Conservation (phyloP, 1,139 yeast species). For the Pneumocystis carinii region DNA sequence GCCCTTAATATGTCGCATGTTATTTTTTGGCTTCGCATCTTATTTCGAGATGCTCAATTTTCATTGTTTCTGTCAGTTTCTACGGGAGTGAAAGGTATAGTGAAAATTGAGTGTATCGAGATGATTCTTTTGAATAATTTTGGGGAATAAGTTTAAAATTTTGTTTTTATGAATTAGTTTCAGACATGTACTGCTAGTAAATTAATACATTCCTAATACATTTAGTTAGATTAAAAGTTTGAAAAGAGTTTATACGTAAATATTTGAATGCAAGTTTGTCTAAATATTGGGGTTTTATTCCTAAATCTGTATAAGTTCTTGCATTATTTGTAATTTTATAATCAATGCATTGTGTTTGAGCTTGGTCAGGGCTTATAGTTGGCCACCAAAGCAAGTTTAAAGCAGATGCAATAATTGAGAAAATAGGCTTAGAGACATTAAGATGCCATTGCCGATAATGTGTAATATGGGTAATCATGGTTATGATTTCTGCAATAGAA, state of each 20-base stretch:
- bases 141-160: background rate
- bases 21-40: background rate
- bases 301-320: conserved; percentile 55
- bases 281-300: conserved; percentile 52
- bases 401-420: conserved; percentile 33
- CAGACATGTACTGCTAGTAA: background rate
- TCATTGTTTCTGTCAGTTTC: background rate
- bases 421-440: conserved; percentile 41
- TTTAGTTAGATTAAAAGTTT: background rate
- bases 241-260: conserved; percentile 24
- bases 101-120: background rate
- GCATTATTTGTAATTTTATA: conserved; percentile 51
- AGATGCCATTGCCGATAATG: conserved; percentile 30
- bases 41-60: background rate
- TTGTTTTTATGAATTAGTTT: background rate
- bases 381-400: conserved; percentile 55
- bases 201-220: background rate
- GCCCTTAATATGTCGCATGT: background rate
- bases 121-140: background rate
- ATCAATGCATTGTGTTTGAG: conserved; percentile 58
- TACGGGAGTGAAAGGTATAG: background rate
- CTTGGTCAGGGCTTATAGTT: conserved; percentile 56
- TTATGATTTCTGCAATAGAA: conserved; percentile 51
- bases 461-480: conserved; percentile 50
- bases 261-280: conserved; percentile 56